Evolutionary conservation across 2,329 filamentous ascomycete genomes (phyloP).

Genomic region (Daldinia eschscholtzii): DNA sequence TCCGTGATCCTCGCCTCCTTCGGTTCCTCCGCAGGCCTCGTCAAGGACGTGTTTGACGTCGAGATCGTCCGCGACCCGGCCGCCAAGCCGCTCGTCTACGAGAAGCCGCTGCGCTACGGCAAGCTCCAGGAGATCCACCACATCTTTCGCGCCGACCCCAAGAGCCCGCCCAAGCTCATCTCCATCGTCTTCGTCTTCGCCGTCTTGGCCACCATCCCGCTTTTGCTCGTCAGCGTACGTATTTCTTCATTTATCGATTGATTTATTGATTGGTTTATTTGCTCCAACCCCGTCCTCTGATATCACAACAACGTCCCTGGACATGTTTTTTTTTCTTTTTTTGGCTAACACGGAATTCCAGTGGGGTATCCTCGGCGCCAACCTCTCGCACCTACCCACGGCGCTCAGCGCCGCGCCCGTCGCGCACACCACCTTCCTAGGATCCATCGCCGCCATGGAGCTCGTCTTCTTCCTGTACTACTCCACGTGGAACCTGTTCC

Average conservation of each 20-base stretch:
- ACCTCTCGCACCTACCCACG: slow-evolving; percentile 80
- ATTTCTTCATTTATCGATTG: slow-evolving; percentile 33
- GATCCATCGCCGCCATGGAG: slow-evolving; percentile 88
- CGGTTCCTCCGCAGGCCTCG: slow-evolving; percentile 76
- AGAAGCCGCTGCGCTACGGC: slow-evolving; percentile 83
- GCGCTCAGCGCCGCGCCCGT: slow-evolving; percentile 82
- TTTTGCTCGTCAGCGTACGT: slow-evolving; percentile 77
- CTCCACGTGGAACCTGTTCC: slow-evolving; percentile 90
- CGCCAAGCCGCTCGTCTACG: slow-evolving; percentile 69
- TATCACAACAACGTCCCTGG: no score
- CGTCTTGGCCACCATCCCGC: slow-evolving; percentile 79
- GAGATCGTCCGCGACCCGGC: slow-evolving; percentile 73
- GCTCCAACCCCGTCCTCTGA: no score
- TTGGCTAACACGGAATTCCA: slow-evolving; percentile 52
- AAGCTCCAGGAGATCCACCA: slow-evolving; percentile 89
- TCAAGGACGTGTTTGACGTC: slow-evolving; percentile 79
- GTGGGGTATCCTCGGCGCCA: slow-evolving; percentile 88
- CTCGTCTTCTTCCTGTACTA: slow-evolving; percentile 96
- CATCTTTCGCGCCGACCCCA: slow-evolving; percentile 84
- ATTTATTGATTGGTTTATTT: not conserved
- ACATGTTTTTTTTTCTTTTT: no score
- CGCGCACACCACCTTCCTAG: slow-evolving; percentile 86
- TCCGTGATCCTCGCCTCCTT: slow-evolving; percentile 89
- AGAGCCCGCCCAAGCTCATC: slow-evolving; percentile 83
- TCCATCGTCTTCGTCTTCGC: slow-evolving; percentile 81